These are phyloP conservation scores for Gossypium australe DNA, from an alignment of 345 rosid species.

Conservation along the genomic window DNA sequence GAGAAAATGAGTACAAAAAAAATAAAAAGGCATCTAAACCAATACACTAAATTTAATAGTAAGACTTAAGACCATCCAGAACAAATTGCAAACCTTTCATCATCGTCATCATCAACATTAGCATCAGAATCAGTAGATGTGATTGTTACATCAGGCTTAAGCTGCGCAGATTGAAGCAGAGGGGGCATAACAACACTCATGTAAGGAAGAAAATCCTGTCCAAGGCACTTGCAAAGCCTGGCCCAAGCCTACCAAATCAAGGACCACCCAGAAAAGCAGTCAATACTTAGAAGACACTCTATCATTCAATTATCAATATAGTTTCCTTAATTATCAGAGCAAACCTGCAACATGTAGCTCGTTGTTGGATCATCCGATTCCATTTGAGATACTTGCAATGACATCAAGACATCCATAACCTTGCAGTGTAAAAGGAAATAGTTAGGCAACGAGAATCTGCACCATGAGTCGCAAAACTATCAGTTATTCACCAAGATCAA, in stretches of 20 bases:
- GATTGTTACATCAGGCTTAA: conserved; percentile 67
- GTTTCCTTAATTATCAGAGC: not conserved
- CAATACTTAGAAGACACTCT: not conserved
- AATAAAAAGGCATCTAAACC: not conserved
- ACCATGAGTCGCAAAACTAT: not conserved
- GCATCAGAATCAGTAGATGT: conserved; percentile 68
- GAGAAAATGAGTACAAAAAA: not conserved
- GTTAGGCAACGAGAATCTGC: conserved; percentile 4
- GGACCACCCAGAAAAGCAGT: not conserved
- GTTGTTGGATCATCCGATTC: conserved; percentile 73
- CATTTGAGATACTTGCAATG: conserved; percentile 62
- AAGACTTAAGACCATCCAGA: conserved; percentile 4
- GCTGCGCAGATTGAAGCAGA: conserved; percentile 69
- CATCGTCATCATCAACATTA: conserved; percentile 59
- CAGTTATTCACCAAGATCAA: not conserved
- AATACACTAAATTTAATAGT: not conserved
- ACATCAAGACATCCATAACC: conserved; percentile 76
- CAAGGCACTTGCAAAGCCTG: conserved; percentile 73
- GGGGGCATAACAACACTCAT: conserved; percentile 74
- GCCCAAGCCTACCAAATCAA: conserved; percentile 61
- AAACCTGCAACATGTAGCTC: conserved; percentile 76
- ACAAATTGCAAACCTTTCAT: conserved; percentile 43
- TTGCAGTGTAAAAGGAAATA: conserved; percentile 18
- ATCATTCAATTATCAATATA: not conserved
- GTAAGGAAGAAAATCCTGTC: conserved; percentile 72